Evolutionary conservation across 192 early-diverging fungal species (phyloP).

Genomic region (Podila horticola): DNA sequence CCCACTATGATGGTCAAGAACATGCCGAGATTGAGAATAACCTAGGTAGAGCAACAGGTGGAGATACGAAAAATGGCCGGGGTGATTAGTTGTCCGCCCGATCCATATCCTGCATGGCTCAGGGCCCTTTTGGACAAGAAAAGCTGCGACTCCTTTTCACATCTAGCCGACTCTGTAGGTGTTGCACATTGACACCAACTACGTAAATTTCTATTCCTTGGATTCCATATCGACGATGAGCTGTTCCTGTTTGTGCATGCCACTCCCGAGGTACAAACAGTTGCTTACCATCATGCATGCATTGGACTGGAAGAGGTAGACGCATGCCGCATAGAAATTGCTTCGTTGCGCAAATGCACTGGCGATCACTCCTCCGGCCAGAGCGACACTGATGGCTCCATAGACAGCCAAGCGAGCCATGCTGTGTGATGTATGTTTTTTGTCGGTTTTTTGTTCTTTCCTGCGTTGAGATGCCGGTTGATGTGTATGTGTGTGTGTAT

Average conservation of each 20-base stretch:
- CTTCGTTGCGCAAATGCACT: constrained; percentile 73
- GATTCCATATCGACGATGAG: too few species aligned
- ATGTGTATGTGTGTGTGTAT: background rate
- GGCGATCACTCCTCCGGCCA: constrained; percentile 71
- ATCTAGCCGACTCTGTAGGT: too few species aligned
- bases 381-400: constrained; percentile 71
- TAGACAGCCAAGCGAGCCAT: constrained; percentile 76
- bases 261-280: too few species aligned
- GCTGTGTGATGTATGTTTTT: background rate
- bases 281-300: constrained; percentile 83
- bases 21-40: constrained; percentile 83
- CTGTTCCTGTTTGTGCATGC: too few species aligned
- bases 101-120: background rate
- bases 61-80: background rate
- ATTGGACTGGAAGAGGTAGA: constrained; percentile 89
- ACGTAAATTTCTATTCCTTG: too few species aligned
- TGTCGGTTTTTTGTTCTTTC: background rate
- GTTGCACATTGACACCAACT: too few species aligned
- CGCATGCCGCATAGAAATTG: constrained; percentile 92
- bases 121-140: background rate
- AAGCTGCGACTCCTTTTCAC: too few species aligned
- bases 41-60: constrained; percentile 43
- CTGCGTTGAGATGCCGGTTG: too few species aligned
- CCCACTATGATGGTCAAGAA: constrained; percentile 85
- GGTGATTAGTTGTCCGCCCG: background rate